phyloP scores from a whole-genome alignment of 2,329 filamentous ascomycete species.

The Cytospora paraplurivora region DNA sequence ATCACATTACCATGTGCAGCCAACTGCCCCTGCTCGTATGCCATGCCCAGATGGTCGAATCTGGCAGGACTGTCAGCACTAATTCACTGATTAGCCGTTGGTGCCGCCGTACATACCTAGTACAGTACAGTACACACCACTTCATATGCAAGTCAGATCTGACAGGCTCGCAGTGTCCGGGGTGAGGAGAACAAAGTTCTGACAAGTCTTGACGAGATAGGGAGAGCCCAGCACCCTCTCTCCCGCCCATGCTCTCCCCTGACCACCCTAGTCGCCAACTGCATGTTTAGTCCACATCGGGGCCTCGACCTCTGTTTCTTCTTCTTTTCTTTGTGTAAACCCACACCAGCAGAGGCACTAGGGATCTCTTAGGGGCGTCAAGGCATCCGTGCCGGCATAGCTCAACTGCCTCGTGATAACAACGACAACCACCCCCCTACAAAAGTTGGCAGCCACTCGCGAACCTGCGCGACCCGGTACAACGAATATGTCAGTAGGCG shows the following conservation, averaged over 20 bases:
- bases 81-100: background rate
- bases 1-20: background rate
- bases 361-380: too few species aligned
- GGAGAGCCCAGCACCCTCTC: background rate
- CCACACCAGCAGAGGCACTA: too few species aligned
- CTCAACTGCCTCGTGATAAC: too few species aligned
- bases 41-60: background rate
- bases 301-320: too few species aligned
- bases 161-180: background rate
- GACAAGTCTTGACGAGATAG: background rate
- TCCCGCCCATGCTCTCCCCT: too few species aligned
- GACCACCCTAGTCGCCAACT: too few species aligned
- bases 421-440: too few species aligned
- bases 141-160: background rate
- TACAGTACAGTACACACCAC: too few species aligned
- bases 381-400: too few species aligned
- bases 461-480: background rate
- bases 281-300: too few species aligned
- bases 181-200: background rate
- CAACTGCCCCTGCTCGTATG: background rate
- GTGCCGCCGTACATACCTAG: background rate
- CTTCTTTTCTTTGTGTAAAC: too few species aligned
- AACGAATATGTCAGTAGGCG: slow-evolving; percentile 3
- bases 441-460: too few species aligned
- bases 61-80: background rate